Evolutionary conservation across 2,329 filamentous ascomycete genomes (phyloP).

Genomic region (Alternaria ethzedia): DNA sequence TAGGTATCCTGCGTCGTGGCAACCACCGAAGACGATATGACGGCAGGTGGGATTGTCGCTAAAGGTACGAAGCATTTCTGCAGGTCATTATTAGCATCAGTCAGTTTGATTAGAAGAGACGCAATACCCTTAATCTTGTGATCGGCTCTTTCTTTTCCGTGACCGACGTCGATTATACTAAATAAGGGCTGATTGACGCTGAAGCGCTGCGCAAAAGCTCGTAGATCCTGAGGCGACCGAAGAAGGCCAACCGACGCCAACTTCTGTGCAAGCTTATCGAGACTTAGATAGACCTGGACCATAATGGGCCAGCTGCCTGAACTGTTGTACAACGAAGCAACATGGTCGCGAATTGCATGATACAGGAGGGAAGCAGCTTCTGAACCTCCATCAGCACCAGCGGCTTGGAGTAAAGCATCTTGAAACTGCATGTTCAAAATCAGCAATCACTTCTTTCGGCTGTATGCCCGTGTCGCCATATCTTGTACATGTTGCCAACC

Average conservation of each 20-base stretch:
- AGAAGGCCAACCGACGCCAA: constrained; percentile 51
- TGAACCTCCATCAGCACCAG: constrained; percentile 52
- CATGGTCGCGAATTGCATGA: constrained; percentile 50
- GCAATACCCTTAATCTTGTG: constrained; percentile 53
- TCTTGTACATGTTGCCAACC: background rate
- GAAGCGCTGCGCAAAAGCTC: constrained; percentile 53
- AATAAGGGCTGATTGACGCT: constrained; percentile 54
- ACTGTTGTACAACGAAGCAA: constrained; percentile 50
- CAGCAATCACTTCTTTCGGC: background rate
- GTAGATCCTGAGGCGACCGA: constrained; percentile 48
- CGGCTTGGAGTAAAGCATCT: constrained; percentile 51
- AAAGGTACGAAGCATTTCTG: constrained; percentile 56
- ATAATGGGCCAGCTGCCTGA: constrained; percentile 54
- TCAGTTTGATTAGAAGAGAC: background rate
- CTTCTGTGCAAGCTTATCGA: constrained; percentile 54
- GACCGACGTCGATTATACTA: constrained; percentile 57
- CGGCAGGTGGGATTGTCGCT: constrained; percentile 55
- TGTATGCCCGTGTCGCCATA: background rate
- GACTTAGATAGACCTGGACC: constrained; percentile 56
- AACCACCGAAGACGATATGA: constrained; percentile 57
- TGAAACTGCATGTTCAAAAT: constrained; percentile 46
- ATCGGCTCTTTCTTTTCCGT: constrained; percentile 56
- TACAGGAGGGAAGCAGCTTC: constrained; percentile 55
- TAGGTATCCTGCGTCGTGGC: constrained; percentile 56
- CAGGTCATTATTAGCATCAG: constrained; percentile 7